These are phyloP conservation scores for Paraphoma chrysanthemicola DNA, from an alignment of 2,329 filamentous ascomycete genomes.

Conservation along the genomic window DNA sequence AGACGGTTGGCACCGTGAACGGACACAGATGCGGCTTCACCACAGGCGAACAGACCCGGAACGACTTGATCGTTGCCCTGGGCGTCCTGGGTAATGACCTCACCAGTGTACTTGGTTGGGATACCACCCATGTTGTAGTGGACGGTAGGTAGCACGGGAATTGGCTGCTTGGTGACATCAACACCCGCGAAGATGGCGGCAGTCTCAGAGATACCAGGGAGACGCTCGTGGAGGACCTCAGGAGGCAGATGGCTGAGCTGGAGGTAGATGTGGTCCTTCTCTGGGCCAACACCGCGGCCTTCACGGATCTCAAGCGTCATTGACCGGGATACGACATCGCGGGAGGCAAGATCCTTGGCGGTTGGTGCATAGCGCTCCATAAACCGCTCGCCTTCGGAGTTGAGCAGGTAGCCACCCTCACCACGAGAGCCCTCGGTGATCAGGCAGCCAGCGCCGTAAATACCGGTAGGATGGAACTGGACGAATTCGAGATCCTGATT, in stretches of 20 bases:
- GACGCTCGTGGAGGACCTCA: slow-evolving; percentile 91
- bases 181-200: slow-evolving; percentile 97
- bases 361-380: slow-evolving; percentile 99
- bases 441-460: slow-evolving; percentile 94
- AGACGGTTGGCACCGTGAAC: slow-evolving; percentile 98
- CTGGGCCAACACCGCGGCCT: slow-evolving; percentile 92
- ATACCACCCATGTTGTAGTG: slow-evolving; percentile 99
- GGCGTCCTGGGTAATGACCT: slow-evolving; percentile 89
- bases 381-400: slow-evolving; percentile 97
- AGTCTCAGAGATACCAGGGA: slow-evolving; percentile 98
- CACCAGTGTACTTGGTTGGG: slow-evolving; percentile 94
- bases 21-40: slow-evolving; percentile 96
- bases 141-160: slow-evolving; percentile 93
- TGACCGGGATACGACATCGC: slow-evolving; percentile 94
- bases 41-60: slow-evolving; percentile 92
- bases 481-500: slow-evolving; percentile 99
- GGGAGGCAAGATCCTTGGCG: slow-evolving; percentile 94
- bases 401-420: slow-evolving; percentile 96
- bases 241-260: slow-evolving; percentile 94
- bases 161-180: slow-evolving; percentile 95
- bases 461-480: slow-evolving; percentile 98
- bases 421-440: slow-evolving; percentile 98
- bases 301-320: slow-evolving; percentile 99
- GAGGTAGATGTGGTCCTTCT: slow-evolving; percentile 98
- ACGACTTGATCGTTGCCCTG: slow-evolving; percentile 90